Evolutionary conservation across 106 monocot species (phyloP), one percentile per base, ranked within the genome.

Genomic region (Ottelia alismoides): DNA sequence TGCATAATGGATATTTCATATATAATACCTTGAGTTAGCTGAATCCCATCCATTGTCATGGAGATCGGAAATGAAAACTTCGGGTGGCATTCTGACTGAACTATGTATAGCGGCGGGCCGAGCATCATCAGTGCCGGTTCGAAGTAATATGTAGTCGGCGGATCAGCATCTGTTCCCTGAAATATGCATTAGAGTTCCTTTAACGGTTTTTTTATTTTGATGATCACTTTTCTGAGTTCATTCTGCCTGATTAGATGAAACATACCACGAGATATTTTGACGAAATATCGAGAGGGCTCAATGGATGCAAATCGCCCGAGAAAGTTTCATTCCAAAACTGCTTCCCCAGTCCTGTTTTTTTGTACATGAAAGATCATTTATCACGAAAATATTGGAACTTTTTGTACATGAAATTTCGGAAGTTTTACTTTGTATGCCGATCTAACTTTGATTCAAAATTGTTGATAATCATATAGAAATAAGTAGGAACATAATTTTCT

Each of bases 261-360:
- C 48, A 18, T 49, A 49, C 48, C 18, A 49, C 2, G n/a, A 49
- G 5, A 49, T 11, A 49, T 11, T 20, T 49, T 49, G 48, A 49
- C 3, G 48, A 18, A 49, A 49, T 49, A 20, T 49, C n/a, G 48
- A 49, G n/a, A 3, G 48, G 5, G 3, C 19, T n/a, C 20, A 20
- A 3, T 11, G 9, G 12, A 49, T 3, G 3, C 3, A 3, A 14
- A 49, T 5, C 18, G 19, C 48, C 20, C 20, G 48, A 49, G 48
- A 49, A 49, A 18, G n/a, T 49, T 49, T 49, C 48, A 49, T 49
- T 49, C 48, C 48, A 9, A 49, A 49, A 49, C 12, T 3, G 20
- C 2, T 3, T 11, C 12, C 48, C 3, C n/a, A 9, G 3, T n/a
- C 48, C n/a, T n/a, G n/a, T 3, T 11, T 3, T 49, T 19, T 49